These are phyloP conservation scores for Candida frijolesensis DNA, from an alignment of 1,139 yeast genomes.

Conservation along the genomic window DNA sequence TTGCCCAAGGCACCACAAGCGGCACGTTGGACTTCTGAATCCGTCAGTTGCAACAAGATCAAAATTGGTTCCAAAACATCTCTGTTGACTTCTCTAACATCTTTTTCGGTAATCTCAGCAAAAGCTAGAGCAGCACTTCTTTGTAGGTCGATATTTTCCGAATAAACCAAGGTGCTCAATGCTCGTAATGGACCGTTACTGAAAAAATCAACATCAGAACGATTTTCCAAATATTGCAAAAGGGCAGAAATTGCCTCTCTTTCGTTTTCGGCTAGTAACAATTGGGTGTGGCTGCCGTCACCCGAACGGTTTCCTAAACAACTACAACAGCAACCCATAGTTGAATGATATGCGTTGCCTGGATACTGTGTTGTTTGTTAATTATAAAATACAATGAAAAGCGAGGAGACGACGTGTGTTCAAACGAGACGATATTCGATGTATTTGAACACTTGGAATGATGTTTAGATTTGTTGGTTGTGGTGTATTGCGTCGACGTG, in stretches of 20 bases:
- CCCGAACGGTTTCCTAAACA: conserved; percentile 45
- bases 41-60: conserved; percentile 81
- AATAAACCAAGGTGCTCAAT: conserved; percentile 86
- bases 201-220: conserved; percentile 86
- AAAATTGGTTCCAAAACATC: conserved; percentile 93
- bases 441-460: too few relatives aligned
- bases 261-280: conserved; percentile 91
- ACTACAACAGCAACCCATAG: conserved; percentile 72
- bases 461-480: not conserved
- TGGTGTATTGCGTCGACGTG: not conserved
- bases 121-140: conserved; percentile 98
- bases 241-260: conserved; percentile 93
- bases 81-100: conserved; percentile 84
- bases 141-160: conserved; percentile 92
- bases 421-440: too few relatives aligned
- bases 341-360: not conserved
- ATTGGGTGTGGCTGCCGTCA: conserved; percentile 65
- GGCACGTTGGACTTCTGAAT: conserved; percentile 95
- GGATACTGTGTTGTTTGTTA: too few relatives aligned
- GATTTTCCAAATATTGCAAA: conserved; percentile 83
- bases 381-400: too few relatives aligned
- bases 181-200: conserved; percentile 90
- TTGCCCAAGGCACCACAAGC: conserved; percentile 99
- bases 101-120: conserved; percentile 97
- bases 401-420: too few relatives aligned